Percentiles rank a stretch among this genome's conserved stretches.
Conservation (phyloP, 352 stramenopile genomes). For the Phytophthora pseudosyringae region DNA sequence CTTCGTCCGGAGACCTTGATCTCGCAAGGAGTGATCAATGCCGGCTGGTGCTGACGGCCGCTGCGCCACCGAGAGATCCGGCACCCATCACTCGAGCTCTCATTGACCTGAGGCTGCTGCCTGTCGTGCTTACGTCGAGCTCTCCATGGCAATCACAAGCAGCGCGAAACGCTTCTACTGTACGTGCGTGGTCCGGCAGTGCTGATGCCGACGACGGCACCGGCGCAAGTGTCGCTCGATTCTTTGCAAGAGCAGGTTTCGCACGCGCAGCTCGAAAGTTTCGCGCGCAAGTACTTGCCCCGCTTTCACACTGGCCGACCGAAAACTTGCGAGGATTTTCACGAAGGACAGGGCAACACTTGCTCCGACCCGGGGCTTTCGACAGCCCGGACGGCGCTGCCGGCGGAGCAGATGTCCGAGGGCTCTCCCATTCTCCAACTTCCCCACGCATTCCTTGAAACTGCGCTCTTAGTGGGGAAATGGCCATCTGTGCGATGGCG, state of each 20-base stretch:
- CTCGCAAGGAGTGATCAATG: constrained; percentile 19
- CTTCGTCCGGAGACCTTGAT: not conserved
- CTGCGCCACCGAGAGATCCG: constrained; percentile 15
- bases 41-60: constrained; percentile 9
- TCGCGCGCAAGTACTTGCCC: constrained; percentile 1
- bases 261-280: constrained; percentile 2
- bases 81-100: constrained; percentile 7
- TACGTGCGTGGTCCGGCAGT: constrained; percentile 18
- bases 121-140: constrained; percentile 24
- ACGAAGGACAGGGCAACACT: constrained; percentile 13
- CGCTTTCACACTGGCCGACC: not conserved
- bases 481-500: constrained; percentile 28
- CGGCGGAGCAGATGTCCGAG: constrained; percentile 26
- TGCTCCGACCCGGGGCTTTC: constrained; percentile 12
- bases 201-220: constrained; percentile 14
- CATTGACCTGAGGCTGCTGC: not conserved
- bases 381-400: constrained; percentile 14
- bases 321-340: constrained; percentile 13
- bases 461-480: constrained; percentile 13
- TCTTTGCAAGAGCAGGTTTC: constrained; percentile 22
- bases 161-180: constrained; percentile 25
- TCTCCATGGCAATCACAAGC: constrained; percentile 32
- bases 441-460: constrained; percentile 31
- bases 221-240: not conserved
- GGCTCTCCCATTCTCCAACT: constrained; percentile 23